phyloP scores from a whole-genome alignment of 352 stramenopile genomes.

The Globisporangium parvum region DNA sequence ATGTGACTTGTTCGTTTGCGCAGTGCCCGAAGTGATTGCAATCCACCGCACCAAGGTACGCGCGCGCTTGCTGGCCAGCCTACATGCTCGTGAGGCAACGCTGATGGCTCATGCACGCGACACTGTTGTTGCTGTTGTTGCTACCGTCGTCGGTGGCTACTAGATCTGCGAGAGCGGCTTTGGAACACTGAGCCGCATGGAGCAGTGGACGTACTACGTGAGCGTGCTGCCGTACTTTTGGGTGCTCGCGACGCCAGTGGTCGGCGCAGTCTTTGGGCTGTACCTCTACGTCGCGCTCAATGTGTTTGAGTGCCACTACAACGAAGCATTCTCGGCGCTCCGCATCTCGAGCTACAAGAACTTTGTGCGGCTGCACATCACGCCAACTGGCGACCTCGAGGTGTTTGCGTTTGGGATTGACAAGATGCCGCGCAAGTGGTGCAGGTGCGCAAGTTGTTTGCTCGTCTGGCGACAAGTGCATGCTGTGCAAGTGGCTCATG shows the following conservation, averaged over 20 bases:
- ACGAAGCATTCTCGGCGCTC: conserved; percentile 85
- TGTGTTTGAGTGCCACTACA: conserved; percentile 84
- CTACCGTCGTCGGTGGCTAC: neutral
- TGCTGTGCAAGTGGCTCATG: conserved; percentile 7
- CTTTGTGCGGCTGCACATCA: conserved; percentile 78
- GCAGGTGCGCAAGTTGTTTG: conserved; percentile 33
- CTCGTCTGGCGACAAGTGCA: too few species aligned
- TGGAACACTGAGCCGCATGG: conserved; percentile 52
- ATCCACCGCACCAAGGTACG: conserved; percentile 66
- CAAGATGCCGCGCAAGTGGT: conserved; percentile 86
- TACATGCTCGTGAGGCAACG: neutral
- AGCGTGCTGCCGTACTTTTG: conserved; percentile 87
- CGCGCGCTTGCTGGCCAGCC: neutral
- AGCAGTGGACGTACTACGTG: conserved; percentile 79
- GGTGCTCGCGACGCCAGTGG: conserved; percentile 73
- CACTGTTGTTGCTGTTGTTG: neutral
- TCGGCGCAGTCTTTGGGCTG: conserved; percentile 73
- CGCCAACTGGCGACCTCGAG: conserved; percentile 67
- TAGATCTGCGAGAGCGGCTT: conserved; percentile 68
- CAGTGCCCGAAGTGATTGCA: conserved; percentile 79
- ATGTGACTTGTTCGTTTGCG: neutral
- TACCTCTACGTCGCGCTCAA: conserved; percentile 87
- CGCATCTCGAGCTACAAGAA: conserved; percentile 89
- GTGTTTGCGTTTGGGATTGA: conserved; percentile 85
- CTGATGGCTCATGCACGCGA: neutral